phyloP scores from a whole-genome alignment of 1,284 basidiomycete species.

The Cryptococcus sp. region DNA sequence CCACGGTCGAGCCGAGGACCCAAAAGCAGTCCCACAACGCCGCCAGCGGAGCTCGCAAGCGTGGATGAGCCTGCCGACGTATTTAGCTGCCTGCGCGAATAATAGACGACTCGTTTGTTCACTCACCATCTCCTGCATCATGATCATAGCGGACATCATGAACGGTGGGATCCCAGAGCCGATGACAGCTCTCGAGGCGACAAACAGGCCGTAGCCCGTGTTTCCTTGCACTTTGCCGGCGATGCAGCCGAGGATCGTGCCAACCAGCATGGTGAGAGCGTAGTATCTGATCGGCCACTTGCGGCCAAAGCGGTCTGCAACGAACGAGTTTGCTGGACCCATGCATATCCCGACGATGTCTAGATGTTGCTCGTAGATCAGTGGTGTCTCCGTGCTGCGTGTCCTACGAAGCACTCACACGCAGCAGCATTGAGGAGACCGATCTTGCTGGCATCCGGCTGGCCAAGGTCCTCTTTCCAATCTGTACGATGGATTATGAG shows the following conservation, averaged over 20 bases:
- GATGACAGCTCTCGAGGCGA: constrained; percentile 14
- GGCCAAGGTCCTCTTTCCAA: constrained; percentile 11
- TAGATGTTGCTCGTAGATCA: no score
- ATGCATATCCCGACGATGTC: constrained; percentile 13
- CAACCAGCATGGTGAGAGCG: constrained; percentile 8
- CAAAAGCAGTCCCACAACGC: constrained; percentile 17
- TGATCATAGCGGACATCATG: constrained; percentile 19
- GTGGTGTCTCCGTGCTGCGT: no score
- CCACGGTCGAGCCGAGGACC: constrained; percentile 15
- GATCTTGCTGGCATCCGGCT: constrained; percentile 12
- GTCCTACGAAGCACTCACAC: no score
- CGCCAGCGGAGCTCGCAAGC: constrained; percentile 13
- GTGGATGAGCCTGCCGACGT: constrained; percentile 16
- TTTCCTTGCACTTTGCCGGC: constrained; percentile 4
- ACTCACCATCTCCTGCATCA: constrained; percentile 22
- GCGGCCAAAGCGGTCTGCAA: constrained; percentile 13
- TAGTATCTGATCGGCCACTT: constrained; percentile 11
- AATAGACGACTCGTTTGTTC: no score
- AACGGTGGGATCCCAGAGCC: constrained; percentile 15
- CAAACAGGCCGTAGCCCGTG: constrained; percentile 12
- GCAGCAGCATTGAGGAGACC: constrained; percentile 13
- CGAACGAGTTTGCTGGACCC: constrained; percentile 11
- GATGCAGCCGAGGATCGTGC: constrained; percentile 10
- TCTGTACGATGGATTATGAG: background rate
- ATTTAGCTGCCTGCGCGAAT: no score